Conservation (phyloP, 768 basidiomycete genomes). For the Macrolepiota fuliginosa region DNA sequence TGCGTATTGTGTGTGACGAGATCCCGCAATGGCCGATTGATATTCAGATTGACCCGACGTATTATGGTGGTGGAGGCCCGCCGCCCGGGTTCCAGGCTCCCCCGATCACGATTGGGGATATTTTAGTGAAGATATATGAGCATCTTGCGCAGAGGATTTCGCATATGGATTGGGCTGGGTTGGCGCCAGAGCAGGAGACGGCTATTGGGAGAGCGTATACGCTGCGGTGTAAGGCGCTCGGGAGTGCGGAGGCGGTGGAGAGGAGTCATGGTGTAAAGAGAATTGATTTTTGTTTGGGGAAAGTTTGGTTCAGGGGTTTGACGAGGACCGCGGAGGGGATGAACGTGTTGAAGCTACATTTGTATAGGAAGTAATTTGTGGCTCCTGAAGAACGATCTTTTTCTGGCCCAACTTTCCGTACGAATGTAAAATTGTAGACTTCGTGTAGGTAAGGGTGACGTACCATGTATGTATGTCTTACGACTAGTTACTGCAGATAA, state of each 20-base stretch:
- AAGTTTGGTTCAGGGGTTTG: conserved; percentile 47
- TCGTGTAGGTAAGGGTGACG: not conserved
- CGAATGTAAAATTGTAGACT: not conserved
- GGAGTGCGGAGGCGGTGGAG: conserved; percentile 32
- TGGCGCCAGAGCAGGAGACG: conserved; percentile 28
- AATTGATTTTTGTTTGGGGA: conserved; percentile 55
- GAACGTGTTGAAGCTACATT: conserved; percentile 32
- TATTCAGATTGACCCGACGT: conserved; percentile 35
- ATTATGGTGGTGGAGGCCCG: not conserved
- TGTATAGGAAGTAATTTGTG: not conserved
- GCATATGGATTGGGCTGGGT: conserved; percentile 35
- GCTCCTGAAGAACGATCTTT: not conserved
- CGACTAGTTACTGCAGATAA: too few relatives aligned
- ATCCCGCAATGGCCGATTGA: conserved; percentile 64
- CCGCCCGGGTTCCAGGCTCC: conserved; percentile 23
- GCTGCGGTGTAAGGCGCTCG: conserved; percentile 31
- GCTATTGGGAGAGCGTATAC: conserved; percentile 35
- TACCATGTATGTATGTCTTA: too few relatives aligned
- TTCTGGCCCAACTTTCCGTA: not conserved
- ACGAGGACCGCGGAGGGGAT: conserved; percentile 37
- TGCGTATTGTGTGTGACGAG: conserved; percentile 56
- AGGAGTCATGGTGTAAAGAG: conserved; percentile 53
- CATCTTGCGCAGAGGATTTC: conserved; percentile 43
- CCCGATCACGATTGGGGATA: conserved; percentile 57
- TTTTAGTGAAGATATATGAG: conserved; percentile 49